Base-by-base conservation (phyloP, 768 basidiomycete species). In the Boletus sp. region DNA sequence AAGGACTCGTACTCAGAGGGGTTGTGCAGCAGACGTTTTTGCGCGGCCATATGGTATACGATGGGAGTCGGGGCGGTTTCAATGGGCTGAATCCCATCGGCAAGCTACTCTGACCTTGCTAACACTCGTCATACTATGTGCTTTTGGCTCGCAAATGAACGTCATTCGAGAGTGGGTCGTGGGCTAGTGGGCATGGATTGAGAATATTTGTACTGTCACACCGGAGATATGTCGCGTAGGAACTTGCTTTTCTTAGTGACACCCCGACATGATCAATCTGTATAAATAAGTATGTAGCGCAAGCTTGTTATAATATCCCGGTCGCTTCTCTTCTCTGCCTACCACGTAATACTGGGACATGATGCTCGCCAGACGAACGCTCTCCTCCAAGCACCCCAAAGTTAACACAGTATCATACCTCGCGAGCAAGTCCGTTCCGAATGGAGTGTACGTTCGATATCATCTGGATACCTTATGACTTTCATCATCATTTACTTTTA, bases 1-100 rank as follows among this genome's bases (percentile, higher is more conserved):
- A 90, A 62, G 94, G 94, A 5, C 76, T 83, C 64, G 77, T 66
- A 17, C 78, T 97, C 44, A 75, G 64, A 15, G 96, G 96, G 0
- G 75, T 76, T n/a, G 90, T 94, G 36, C 76, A 83, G 57, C 77
- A 86, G 71, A 93, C 92, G 0, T 91, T 83, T 70, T 75, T 98
- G n/a, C 83, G 93, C 5, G 95, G 94, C 2, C 63, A 69, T 17
- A 69, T 89, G 45, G 81, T 88, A 0, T 97, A 90, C 71, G 80
- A 84, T 57, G 59, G 47, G 46, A 48, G 36, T 32, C 56, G n/a
- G 48, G 67, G 62, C n/a, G 76, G 77, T 9, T 78, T 77, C 35
- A 67, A 72, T 15, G 73, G 65, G 6, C 37, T 71, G 49, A 24
- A 50, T 18, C 76, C 78, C 17, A 46, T 61, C 12, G 81, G 81